Evolutionary conservation across 2,329 filamentous ascomycete genomes (phyloP).

Genomic region (Colletotrichum karsti): DNA sequence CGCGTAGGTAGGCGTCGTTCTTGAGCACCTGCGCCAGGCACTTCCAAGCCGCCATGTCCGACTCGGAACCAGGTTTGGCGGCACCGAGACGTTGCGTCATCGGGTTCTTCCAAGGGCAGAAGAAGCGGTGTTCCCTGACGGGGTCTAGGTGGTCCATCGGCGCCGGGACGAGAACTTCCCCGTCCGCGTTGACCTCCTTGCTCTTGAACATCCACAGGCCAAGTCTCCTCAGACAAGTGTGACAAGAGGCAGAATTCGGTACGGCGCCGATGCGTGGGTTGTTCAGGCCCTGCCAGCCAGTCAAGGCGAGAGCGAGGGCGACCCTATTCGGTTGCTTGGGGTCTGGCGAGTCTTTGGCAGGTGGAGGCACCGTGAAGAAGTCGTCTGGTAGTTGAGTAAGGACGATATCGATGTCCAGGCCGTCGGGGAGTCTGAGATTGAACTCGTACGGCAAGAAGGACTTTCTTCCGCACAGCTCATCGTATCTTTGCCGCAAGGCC

Average conservation of each 20-base stretch:
- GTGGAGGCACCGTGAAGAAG: slow-evolving; percentile 61
- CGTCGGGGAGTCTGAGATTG: slow-evolving; percentile 65
- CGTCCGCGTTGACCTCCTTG: slow-evolving; percentile 68
- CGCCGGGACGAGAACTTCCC: slow-evolving; percentile 63
- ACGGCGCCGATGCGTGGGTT: slow-evolving; percentile 65
- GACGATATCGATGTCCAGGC: slow-evolving; percentile 58
- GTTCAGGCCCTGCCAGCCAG: slow-evolving; percentile 78
- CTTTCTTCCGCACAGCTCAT: slow-evolving; percentile 63
- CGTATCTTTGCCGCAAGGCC: slow-evolving; percentile 70
- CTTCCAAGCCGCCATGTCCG: slow-evolving; percentile 61
- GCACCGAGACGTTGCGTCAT: slow-evolving; percentile 61
- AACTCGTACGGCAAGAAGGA: slow-evolving; percentile 69
- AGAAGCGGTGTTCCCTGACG: slow-evolving; percentile 79
- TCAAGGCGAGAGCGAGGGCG: slow-evolving; percentile 74
- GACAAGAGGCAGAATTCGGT: slow-evolving; percentile 80
- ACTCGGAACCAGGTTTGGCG: slow-evolving; percentile 42
- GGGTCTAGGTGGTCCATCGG: slow-evolving; percentile 75
- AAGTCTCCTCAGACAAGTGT: slow-evolving; percentile 86
- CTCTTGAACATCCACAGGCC: slow-evolving; percentile 95
- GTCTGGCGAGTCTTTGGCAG: slow-evolving; percentile 31
- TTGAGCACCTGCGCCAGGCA: slow-evolving; percentile 61
- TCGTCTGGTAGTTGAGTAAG: slow-evolving; percentile 58
- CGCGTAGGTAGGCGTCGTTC: slow-evolving; percentile 65
- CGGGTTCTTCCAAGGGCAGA: slow-evolving; percentile 82
- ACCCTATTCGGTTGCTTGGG: slow-evolving; percentile 58